Conservation (phyloP, 768 basidiomycete species). For the Mycena capillaripes region DNA sequence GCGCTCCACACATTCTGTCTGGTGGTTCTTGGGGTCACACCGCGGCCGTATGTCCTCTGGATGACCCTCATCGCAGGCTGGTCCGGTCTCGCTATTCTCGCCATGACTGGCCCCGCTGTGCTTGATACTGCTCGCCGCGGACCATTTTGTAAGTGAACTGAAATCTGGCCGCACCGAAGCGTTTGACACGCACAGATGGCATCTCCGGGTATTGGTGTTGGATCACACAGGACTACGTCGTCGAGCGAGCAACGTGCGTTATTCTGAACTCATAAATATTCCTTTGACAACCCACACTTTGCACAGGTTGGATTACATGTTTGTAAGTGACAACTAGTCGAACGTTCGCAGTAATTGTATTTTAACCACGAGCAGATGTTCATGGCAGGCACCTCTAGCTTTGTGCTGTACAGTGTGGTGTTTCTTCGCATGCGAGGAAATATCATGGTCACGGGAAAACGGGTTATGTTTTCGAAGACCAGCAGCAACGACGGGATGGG, state of each 20-base stretch:
- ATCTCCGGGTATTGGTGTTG: conserved; percentile 70
- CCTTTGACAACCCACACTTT: background rate
- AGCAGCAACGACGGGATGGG: conserved; percentile 35
- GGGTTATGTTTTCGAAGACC: conserved; percentile 40
- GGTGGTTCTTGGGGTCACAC: conserved; percentile 59
- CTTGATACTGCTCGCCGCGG: conserved; percentile 11
- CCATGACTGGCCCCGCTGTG: conserved; percentile 48
- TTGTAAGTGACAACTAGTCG: conserved; percentile 51
- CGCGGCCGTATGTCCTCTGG: conserved; percentile 50
- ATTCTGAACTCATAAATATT: background rate
- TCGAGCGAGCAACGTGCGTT: conserved; percentile 59
- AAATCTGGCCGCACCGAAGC: conserved; percentile 39
- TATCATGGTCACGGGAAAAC: conserved; percentile 56
- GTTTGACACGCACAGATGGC: conserved; percentile 49
- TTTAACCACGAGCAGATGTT: conserved; percentile 57
- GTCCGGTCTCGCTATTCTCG: conserved; percentile 58
- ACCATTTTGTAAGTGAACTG: conserved; percentile 46
- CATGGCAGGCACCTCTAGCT: conserved; percentile 56
- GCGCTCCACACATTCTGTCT: conserved; percentile 66
- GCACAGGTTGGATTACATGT: conserved; percentile 62
- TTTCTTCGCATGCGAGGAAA: conserved; percentile 64
- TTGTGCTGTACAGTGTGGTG: conserved; percentile 62
- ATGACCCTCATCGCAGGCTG: conserved; percentile 58
- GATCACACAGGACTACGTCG: conserved; percentile 60
- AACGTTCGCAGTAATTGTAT: background rate